These are phyloP conservation scores for Huntiella moniliformis DNA, from an alignment of 2,329 filamentous ascomycete genomes.

Conservation along the genomic window DNA sequence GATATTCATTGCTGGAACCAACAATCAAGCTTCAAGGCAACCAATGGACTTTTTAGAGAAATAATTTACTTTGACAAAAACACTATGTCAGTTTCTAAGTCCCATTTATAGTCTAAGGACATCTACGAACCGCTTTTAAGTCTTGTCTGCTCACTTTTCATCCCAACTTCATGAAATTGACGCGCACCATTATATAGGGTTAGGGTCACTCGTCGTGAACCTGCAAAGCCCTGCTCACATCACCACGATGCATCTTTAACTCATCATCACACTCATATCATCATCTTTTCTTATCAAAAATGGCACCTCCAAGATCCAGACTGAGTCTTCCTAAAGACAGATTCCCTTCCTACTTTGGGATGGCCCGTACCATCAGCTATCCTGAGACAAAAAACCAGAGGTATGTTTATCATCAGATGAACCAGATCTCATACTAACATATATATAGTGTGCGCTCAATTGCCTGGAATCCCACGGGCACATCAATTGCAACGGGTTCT, in stretches of 20 bases:
- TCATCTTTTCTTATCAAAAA: conserved; percentile 1
- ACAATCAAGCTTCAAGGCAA: no score
- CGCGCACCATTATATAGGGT: no score
- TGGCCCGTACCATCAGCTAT: conserved; percentile 54
- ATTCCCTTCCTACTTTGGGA: conserved; percentile 47
- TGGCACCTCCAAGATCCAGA: conserved; percentile 6
- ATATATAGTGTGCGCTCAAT: conserved; percentile 50
- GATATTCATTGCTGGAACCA: no score
- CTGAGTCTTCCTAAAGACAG: conserved; percentile 48
- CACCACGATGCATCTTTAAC: neutral
- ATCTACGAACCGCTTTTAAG: no score
- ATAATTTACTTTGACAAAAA: no score
- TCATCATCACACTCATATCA: neutral
- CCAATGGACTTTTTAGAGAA: no score
- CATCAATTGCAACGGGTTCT: conserved; percentile 65
- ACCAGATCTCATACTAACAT: conserved; percentile 17
- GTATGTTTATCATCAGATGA: conserved; percentile 32
- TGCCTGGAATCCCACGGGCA: conserved; percentile 76
- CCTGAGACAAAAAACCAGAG: conserved; percentile 40
- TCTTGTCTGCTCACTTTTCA: no score
- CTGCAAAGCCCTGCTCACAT: no score
- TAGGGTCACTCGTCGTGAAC: no score
- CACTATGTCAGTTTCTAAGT: no score
- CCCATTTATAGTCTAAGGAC: no score
- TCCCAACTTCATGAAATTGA: no score